Evolutionary conservation across 108 stramenopile species (phyloP), one percentile per base, ranked within the genome.

Genomic region (Licmophora abbreviata): DNA sequence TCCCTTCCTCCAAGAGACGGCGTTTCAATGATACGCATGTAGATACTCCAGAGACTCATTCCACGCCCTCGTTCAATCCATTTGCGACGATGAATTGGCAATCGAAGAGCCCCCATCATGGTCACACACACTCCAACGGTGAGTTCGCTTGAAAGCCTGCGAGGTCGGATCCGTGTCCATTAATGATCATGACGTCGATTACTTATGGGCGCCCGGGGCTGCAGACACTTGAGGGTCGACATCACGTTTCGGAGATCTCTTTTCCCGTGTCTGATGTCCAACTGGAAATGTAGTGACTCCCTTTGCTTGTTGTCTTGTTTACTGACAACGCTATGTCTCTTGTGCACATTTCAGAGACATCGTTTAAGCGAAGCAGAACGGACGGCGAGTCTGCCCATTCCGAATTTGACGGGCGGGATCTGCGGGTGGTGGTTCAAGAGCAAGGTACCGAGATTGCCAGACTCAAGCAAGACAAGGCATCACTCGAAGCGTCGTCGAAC

Each of bases 361-460:
- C n/a, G n/a, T n/a, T n/a, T n/a, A n/a, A n/a, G n/a, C n/a, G n/a
- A n/a, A n/a, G n/a, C n/a, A n/a, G n/a, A n/a, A n/a, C n/a, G n/a
- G n/a, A n/a, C n/a, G n/a, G n/a, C n/a, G n/a, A n/a, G n/a, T n/a
- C n/a, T n/a, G n/a, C n/a, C n/a, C n/a, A n/a, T n/a, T n/a, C n/a
- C n/a, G n/a, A n/a, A n/a, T n/a, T n/a, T n/a, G n/a, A n/a, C n/a
- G n/a, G n/a, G n/a, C n/a, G n/a, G n/a, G n/a, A n/a, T n/a, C n/a
- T 85, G 18, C 61, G 68, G 49, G 62, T 58, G 6, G 52, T 80
- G 9, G 58, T 90, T 1, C 61, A 76, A 23, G 65, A 69, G 23
- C 84, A 85, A 55, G 66, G 79, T 14, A 33, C 71, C 2, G 75
- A 86, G 56, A 84, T 91, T 18, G 62, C 62, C 17, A 52, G 44